phyloP scores from a whole-genome alignment of 257 asterid genomes.

The Forsythia viridissima region DNA sequence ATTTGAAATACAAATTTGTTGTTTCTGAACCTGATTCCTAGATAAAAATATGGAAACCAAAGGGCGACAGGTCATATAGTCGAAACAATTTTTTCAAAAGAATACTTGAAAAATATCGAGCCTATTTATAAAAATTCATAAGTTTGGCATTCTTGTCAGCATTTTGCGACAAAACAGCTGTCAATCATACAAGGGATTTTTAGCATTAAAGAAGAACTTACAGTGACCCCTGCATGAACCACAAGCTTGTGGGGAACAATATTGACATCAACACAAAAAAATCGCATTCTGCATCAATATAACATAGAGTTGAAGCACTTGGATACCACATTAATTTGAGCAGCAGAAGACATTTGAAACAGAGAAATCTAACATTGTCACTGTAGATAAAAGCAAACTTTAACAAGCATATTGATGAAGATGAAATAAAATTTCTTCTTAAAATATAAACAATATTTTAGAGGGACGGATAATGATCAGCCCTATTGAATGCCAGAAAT shows the following conservation, averaged over 20 bases:
- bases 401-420: constrained; percentile 1
- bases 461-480: neutral
- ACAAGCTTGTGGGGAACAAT: constrained; percentile 81
- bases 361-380: neutral
- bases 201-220: constrained; percentile 45
- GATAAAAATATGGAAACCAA: neutral
- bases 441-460: neutral
- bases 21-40: neutral
- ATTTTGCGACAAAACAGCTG: neutral
- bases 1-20: neutral
- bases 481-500: neutral
- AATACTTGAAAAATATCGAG: neutral
- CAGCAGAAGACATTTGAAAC: neutral
- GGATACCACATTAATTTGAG: constrained; percentile 1
- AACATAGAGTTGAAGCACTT: neutral
- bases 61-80: neutral
- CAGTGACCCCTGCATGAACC: constrained; percentile 82
- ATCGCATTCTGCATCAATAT: constrained; percentile 58
- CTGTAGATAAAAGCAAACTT: neutral
- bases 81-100: neutral
- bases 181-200: neutral
- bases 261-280: constrained; percentile 80
- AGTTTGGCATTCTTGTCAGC: neutral
- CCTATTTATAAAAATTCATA: neutral
- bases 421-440: neutral